Evolutionary conservation across 1,284 basidiomycete genomes (phyloP).

Genomic region (Ustilago curta): DNA sequence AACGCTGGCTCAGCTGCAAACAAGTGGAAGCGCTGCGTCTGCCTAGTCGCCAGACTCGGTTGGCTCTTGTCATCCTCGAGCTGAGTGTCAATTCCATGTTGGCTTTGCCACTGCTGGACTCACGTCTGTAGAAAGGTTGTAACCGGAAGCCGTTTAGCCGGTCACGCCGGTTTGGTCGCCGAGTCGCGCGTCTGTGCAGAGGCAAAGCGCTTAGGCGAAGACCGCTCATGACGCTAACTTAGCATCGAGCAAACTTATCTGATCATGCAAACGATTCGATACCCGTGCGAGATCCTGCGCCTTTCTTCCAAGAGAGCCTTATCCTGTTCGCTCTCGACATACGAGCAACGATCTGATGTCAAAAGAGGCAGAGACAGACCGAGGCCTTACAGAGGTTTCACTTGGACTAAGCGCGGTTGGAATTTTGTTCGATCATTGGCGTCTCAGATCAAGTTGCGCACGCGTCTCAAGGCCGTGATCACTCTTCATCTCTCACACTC

Average conservation of each 20-base stretch:
- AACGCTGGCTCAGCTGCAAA: background rate
- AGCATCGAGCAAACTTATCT: background rate
- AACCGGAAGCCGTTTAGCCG: conserved; percentile 16
- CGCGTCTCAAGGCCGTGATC: background rate
- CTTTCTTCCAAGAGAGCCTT: background rate
- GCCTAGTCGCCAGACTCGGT: too few relatives aligned
- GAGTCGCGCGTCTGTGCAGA: background rate
- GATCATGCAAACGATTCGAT: background rate
- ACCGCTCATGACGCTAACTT: background rate
- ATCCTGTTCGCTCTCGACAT: background rate
- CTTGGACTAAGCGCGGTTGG: too few relatives aligned
- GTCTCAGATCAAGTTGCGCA: background rate
- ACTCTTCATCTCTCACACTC: too few relatives aligned
- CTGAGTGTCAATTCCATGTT: background rate
- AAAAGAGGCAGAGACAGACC: too few relatives aligned
- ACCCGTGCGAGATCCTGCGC: background rate
- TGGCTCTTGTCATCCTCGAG: background rate
- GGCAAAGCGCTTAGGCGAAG: background rate
- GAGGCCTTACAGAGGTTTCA: too few relatives aligned
- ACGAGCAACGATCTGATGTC: too few relatives aligned
- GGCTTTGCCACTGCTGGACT: too few relatives aligned
- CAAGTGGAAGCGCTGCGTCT: background rate
- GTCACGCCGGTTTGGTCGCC: conserved; percentile 2
- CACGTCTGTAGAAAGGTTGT: background rate
- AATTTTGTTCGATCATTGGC: too few relatives aligned